A percentile compares a stretch with the other conserved stretches of the same genome.
Conservation (phyloP, 371 early-diverging fungal genomes). For the Blakeslea trispora region DNA sequence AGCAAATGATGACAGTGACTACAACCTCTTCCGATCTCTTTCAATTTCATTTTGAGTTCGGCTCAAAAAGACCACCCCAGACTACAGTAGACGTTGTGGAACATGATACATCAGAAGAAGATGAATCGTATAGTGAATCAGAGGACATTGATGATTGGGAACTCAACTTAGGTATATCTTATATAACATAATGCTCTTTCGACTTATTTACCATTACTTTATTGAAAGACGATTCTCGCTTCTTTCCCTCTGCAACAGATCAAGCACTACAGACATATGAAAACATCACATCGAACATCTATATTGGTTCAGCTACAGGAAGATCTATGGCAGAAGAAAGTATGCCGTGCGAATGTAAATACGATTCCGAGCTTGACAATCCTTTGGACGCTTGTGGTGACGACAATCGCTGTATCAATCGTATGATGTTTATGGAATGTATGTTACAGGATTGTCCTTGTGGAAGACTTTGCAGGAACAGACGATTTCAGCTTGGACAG, state of each 20-base stretch:
- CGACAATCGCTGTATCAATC: constrained; percentile 87
- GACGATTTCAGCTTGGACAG: constrained; percentile 83
- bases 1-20: not conserved
- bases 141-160: constrained; percentile 5
- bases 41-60: constrained; percentile 33
- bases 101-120: not conserved
- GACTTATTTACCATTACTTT: not conserved
- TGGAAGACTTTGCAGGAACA: constrained; percentile 87
- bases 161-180: constrained; percentile 1
- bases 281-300: constrained; percentile 70
- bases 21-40: constrained; percentile 11
- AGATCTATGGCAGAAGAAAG: constrained; percentile 72
- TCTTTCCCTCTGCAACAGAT: constrained; percentile 43
- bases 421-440: constrained; percentile 93
- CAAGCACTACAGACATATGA: constrained; percentile 59
- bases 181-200: not conserved
- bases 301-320: constrained; percentile 70
- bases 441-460: constrained; percentile 85
- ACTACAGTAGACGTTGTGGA: not conserved
- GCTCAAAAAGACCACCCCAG: constrained; percentile 27
- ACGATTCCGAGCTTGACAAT: constrained; percentile 55
- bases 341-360: constrained; percentile 82
- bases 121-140: not conserved
- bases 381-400: constrained; percentile 82
- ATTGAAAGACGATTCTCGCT: not conserved